Evolutionary conservation across 2,329 filamentous ascomycete genomes (phyloP), one percentile per base, ranked within the genome.

Genomic region (Botrytis aclada): DNA sequence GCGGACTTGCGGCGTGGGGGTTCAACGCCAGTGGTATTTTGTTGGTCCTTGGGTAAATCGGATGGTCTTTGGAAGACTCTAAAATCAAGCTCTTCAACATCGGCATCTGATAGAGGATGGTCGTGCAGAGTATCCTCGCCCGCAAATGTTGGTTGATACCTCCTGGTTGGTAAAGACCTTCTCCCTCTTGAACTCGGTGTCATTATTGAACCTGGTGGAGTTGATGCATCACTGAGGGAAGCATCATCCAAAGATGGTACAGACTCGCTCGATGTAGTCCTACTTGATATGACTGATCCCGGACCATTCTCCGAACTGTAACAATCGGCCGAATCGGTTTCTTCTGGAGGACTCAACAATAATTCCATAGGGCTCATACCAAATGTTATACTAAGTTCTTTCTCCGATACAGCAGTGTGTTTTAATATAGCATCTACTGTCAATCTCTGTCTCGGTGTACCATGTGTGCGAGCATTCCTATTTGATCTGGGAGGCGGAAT

Each of bases 331-430:
- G 87, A 85, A 60, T 84, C 82, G 37, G 86, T 77, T 63, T 89
- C 87, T n/a, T 90, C 88, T 1, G 88, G 89, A 0, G 88, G 86
- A 45, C 86, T 88, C 8, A 91, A 82, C 9, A 91, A 83, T 73
- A 90, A 80, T 72, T 90, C 88, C 76, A 91, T 79, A 0, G 88
- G 88, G 71, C 84, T 86, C 74, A 84, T 85, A 76, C 84, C 84
- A 60, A 89, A 82, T 10, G 84, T 85, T 73, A 86, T 72, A 82
- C 87, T 88, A 9, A 90, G 81, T 72, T 89, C 86, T 80, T 90
- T 89, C 75, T 81, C 80, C 4, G 76, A 77, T 4, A 86, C 84
- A 63, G 86, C 85, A 20, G 86, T 86, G 69, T 85, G 84, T 76
- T 85, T 84, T 22, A 89, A 84, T 67, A 89, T 85, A 10, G 86